These are phyloP conservation scores for Phytophthora idaei DNA, from an alignment of 352 stramenopile species.

Conservation along the genomic window DNA sequence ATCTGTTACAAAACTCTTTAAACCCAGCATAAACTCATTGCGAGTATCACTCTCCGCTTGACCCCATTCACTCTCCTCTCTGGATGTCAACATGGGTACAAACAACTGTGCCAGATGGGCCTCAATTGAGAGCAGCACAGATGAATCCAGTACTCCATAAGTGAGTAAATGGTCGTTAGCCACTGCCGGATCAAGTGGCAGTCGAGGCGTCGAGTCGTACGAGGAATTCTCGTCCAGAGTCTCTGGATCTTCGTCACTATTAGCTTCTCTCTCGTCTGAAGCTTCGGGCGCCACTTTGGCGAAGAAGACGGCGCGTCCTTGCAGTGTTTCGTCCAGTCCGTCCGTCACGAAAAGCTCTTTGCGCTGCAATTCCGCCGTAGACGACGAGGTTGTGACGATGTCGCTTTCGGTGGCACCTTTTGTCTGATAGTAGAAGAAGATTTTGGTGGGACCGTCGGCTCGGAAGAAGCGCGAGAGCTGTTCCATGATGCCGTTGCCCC, in stretches of 20 bases:
- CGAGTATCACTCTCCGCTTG: slow-evolving; percentile 64
- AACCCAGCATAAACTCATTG: slow-evolving; percentile 85
- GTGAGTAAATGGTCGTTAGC: slow-evolving; percentile 76
- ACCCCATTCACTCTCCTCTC: slow-evolving; percentile 60
- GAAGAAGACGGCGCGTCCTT: slow-evolving; percentile 76
- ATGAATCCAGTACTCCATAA: slow-evolving; percentile 76
- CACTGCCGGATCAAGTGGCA: slow-evolving; percentile 56
- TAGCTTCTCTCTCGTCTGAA: neutral
- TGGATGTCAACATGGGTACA: slow-evolving; percentile 51
- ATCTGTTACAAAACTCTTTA: slow-evolving; percentile 83
- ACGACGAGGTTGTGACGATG: slow-evolving; percentile 2
- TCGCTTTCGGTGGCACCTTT: slow-evolving; percentile 17
- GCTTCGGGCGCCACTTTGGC: slow-evolving; percentile 54
- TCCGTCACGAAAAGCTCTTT: slow-evolving; percentile 87
- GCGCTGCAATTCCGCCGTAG: slow-evolving; percentile 21
- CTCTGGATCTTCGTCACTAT: slow-evolving; percentile 27
- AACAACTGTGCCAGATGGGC: slow-evolving; percentile 78
- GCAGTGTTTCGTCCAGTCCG: slow-evolving; percentile 71
- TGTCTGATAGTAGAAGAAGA: slow-evolving; percentile 85
- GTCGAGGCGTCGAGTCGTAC: slow-evolving; percentile 22
- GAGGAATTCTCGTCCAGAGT: slow-evolving; percentile 22
- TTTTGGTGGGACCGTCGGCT: slow-evolving; percentile 61
- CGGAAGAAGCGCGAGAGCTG: slow-evolving; percentile 76
- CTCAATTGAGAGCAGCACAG: slow-evolving; percentile 73
- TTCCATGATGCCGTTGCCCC: slow-evolving; percentile 83